phyloP scores from a whole-genome alignment of 768 basidiomycete genomes.

The Mycena vulgaris region DNA sequence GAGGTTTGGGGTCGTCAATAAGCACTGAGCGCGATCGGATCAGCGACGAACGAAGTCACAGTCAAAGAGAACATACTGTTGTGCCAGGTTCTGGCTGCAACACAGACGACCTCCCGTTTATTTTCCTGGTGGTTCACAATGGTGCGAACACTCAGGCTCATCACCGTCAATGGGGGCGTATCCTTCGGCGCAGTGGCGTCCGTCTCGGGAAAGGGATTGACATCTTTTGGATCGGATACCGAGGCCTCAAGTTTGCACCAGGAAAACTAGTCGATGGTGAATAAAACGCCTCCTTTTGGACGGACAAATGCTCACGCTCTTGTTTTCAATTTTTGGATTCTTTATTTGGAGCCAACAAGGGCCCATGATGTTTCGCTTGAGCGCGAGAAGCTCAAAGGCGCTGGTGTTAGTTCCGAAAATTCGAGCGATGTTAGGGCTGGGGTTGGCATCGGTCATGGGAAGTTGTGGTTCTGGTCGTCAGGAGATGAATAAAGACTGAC shows the following conservation, averaged over 20 bases:
- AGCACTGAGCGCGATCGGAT: constrained; percentile 65
- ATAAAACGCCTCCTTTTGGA: background rate
- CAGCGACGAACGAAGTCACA: background rate
- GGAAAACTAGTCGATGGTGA: constrained; percentile 73
- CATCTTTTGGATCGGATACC: constrained; percentile 87
- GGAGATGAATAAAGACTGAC: constrained; percentile 13
- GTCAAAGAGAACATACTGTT: constrained; percentile 56
- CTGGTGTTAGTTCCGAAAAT: constrained; percentile 94
- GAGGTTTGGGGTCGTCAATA: constrained; percentile 93
- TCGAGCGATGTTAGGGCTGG: constrained; percentile 85
- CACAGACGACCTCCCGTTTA: constrained; percentile 93
- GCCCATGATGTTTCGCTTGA: constrained; percentile 99
- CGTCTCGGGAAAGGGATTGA: constrained; percentile 85
- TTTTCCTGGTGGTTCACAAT: constrained; percentile 96
- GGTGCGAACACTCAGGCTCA: constrained; percentile 90
- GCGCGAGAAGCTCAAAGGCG: constrained; percentile 92
- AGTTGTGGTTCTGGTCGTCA: constrained; percentile 75
- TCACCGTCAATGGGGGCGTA: constrained; percentile 89
- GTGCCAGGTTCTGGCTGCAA: constrained; percentile 87
- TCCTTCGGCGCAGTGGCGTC: constrained; percentile 82
- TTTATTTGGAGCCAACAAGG: constrained; percentile 96
- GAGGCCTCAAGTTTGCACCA: constrained; percentile 97
- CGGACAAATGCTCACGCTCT: constrained; percentile 71
- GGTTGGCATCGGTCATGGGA: constrained; percentile 70
- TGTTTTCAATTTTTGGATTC: constrained; percentile 79